These are phyloP conservation scores for Stephania japonica DNA, from an alignment of 164 flowering plant species.

Conservation along the genomic window DNA sequence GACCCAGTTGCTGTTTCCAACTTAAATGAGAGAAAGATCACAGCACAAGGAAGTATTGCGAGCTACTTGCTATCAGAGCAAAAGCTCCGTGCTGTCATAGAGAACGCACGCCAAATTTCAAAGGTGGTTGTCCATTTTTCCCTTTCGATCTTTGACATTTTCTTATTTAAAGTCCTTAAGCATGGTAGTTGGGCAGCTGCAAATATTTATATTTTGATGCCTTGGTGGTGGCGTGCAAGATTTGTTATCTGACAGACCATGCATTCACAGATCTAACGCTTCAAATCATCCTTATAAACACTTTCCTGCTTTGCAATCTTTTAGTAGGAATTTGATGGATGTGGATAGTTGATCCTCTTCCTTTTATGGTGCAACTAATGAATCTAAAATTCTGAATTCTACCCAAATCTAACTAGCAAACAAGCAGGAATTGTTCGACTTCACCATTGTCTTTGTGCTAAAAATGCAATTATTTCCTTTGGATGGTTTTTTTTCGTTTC, in stretches of 20 bases:
- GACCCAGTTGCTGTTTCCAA: conserved; percentile 30
- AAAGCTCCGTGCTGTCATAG: conserved; percentile 33
- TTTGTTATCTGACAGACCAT: not conserved
- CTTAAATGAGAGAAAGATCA: conserved; percentile 30
- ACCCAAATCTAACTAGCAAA: not conserved
- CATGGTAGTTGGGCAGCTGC: not conserved
- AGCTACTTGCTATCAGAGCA: conserved; percentile 28
- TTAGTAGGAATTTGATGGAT: not conserved
- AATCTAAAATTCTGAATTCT: not conserved
- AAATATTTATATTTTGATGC: not conserved
- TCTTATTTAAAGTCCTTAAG: not conserved
- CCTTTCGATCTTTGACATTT: not conserved
- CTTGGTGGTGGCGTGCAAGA: not conserved
- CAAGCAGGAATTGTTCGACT: not conserved
- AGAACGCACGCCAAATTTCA: conserved; percentile 32
- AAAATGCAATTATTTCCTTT: not conserved
- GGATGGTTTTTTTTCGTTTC: not conserved
- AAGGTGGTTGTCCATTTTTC: conserved; percentile 21
- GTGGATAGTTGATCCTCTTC: not conserved
- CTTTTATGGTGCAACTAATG: not conserved
- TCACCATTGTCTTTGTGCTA: not conserved
- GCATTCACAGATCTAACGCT: not conserved
- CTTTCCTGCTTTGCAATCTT: not conserved
- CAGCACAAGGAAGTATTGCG: conserved; percentile 27
- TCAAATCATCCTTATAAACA: not conserved